Evolutionary conservation across 495 filamentous ascomycete species (phyloP), one percentile per base, ranked within the genome.

Genomic region (Symbiotaphrina buchneri): DNA sequence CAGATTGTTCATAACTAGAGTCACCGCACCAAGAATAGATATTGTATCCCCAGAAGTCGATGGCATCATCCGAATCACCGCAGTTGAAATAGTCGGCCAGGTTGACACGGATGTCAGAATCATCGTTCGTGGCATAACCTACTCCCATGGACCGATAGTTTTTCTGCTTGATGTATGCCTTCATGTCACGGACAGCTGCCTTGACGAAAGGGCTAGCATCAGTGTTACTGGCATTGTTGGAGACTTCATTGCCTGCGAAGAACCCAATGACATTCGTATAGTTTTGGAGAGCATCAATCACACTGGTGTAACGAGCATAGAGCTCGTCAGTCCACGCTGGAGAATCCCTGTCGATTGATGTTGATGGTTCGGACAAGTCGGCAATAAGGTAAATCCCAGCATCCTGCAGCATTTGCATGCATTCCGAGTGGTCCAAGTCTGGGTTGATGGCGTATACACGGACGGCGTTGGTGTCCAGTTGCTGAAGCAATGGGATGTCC

Each of bases 21-120:
- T 79, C 46, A 29, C 87, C 87, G 46, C 87, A 97, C 87, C 87
- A 97, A 22, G 78, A 84, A 56, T 95, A 95, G 58, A 94, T 85
- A 55, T 95, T 97, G 65, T 93, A 93, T 31, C 87, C 87, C 81
- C 81, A 94, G 61, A 82, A 94, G 51, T 95, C 85, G 38, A 93
- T 84, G 24, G 68, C 55, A 8, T 65, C 57, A 0, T 54, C 53
- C 18, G 55, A 34, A 20, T 64, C 48, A 31, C 75, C 77, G 44
- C 87, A 97, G 63, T 93, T 78, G 60, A 97, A 87, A 56, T 87
- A 97, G 47, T 82, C 53, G 19, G 79, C 80, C 41, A 97, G 65
- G 41, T 75, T 47, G 22, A 48, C 53, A 36, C 87, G 79, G 41
- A 92, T 94, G 6, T 63, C 54, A 1, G 68, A 53, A 40, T 90